phyloP scores from a whole-genome alignment of 2,329 filamentous ascomycete genomes.

The Volutella citrinella region DNA sequence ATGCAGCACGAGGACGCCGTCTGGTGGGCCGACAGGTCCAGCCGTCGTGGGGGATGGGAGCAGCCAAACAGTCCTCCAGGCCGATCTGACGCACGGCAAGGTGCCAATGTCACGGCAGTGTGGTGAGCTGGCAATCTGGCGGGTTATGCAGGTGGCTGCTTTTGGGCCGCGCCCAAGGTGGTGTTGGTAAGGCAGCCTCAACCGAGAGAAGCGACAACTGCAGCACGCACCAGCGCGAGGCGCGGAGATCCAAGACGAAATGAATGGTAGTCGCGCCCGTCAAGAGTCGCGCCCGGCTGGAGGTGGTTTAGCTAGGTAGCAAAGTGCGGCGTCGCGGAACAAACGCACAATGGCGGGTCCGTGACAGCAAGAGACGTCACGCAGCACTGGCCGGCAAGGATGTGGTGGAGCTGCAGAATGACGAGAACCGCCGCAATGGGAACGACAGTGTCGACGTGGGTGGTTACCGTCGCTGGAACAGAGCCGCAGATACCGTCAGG shows the following conservation, averaged over 20 bases:
- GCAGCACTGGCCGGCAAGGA: too few relatives aligned
- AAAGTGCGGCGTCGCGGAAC: slow-evolving; percentile 14
- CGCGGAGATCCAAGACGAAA: slow-evolving; percentile 9
- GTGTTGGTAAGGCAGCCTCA: slow-evolving; percentile 20
- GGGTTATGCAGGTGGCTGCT: slow-evolving; percentile 33
- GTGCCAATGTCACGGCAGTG: slow-evolving; percentile 26
- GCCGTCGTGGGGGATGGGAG: slow-evolving; percentile 15
- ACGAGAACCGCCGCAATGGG: slow-evolving; percentile 4
- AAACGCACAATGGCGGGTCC: slow-evolving; percentile 10
- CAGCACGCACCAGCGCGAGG: slow-evolving; percentile 21
- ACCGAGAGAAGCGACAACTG: slow-evolving; percentile 21
- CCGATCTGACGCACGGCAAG: slow-evolving; percentile 25
- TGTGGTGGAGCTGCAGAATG: slow-evolving; percentile 1
- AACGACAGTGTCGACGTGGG: slow-evolving; percentile 6
- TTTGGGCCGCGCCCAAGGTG: too few relatives aligned
- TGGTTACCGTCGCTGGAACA: slow-evolving; percentile 4
- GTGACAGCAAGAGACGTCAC: too few relatives aligned
- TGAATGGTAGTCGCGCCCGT: slow-evolving; percentile 9
- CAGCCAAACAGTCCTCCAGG: slow-evolving; percentile 21
- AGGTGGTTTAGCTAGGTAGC: slow-evolving; percentile 9
- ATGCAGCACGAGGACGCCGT: slow-evolving; percentile 17
- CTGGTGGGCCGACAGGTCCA: slow-evolving; percentile 19
- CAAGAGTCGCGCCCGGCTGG: slow-evolving; percentile 14
- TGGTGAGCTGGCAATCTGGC: slow-evolving; percentile 30
- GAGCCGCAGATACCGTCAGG: slow-evolving; percentile 11